phyloP scores from a whole-genome alignment of 306 rosid genomes.

The Mimosa bimucronata region DNA sequence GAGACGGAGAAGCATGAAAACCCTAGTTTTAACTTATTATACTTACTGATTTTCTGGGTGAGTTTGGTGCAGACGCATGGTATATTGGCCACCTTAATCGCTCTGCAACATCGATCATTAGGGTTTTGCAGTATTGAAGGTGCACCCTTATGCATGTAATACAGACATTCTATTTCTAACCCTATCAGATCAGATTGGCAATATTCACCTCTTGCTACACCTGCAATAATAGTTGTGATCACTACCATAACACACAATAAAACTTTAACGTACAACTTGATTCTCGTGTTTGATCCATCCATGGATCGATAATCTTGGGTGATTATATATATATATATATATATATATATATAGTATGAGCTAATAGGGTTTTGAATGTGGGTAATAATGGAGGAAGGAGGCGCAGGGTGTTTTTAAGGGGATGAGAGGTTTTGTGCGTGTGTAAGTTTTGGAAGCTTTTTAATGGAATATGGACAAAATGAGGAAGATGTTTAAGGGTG shows the following conservation, averaged over 20 bases:
- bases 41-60: background rate
- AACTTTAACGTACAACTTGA: background rate
- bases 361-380: background rate
- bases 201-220: slow-evolving; percentile 13
- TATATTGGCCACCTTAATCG: slow-evolving; percentile 1
- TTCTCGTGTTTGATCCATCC: background rate
- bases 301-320: background rate
- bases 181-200: slow-evolving; percentile 20
- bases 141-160: slow-evolving; percentile 23
- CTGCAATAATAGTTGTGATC: background rate
- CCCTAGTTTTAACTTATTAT: background rate
- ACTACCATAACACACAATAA: background rate
- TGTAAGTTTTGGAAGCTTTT: background rate
- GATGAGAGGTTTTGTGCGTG: background rate
- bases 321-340: background rate
- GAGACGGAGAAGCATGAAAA: background rate
- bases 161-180: slow-evolving; percentile 38
- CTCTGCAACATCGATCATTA: slow-evolving; percentile 28
- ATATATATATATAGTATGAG: background rate
- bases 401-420: background rate
- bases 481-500: background rate
- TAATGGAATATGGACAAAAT: background rate
- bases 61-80: slow-evolving; percentile 39
- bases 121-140: slow-evolving; percentile 16
- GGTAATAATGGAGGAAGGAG: background rate